These are phyloP conservation scores for Flaveria brownii DNA, from an alignment of 129 eudicot genomes.

Conservation along the genomic window DNA sequence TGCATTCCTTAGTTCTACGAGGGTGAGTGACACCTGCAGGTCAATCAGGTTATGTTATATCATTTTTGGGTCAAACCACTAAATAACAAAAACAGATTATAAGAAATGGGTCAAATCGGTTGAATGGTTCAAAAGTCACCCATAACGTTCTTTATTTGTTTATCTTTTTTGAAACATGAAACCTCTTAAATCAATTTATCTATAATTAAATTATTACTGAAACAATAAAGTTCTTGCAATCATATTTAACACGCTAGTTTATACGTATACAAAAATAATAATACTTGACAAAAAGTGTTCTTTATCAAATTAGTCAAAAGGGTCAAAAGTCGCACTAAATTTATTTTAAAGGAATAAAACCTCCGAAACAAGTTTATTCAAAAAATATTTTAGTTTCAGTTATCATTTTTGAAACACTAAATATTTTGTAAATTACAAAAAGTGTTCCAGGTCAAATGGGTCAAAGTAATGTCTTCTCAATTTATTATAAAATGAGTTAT, in stretches of 20 bases:
- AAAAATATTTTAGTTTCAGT: background rate
- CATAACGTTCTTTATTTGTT: too few species aligned
- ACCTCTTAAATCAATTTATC: background rate
- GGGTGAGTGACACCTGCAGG: slow-evolving; percentile 57
- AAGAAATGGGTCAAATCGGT: background rate
- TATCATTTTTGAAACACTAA: background rate
- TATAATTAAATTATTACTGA: background rate
- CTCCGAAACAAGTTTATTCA: background rate
- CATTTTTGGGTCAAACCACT: background rate
- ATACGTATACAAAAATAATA: background rate
- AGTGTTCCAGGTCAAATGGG: background rate
- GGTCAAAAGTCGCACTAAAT: background rate
- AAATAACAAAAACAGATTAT: background rate
- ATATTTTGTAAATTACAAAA: background rate
- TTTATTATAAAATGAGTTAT: too few species aligned
- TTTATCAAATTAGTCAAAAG: background rate
- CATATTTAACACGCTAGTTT: background rate
- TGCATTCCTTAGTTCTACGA: slow-evolving; percentile 41
- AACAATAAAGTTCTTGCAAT: background rate
- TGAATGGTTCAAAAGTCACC: too few species aligned
- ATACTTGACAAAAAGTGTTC: background rate
- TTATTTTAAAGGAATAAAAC: background rate
- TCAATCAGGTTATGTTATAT: background rate
- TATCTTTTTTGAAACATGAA: background rate
- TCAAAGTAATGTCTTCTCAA: too few species aligned